These are phyloP conservation scores for Discostella stelligera DNA, from an alignment of 352 stramenopile genomes.

Conservation along the genomic window DNA sequence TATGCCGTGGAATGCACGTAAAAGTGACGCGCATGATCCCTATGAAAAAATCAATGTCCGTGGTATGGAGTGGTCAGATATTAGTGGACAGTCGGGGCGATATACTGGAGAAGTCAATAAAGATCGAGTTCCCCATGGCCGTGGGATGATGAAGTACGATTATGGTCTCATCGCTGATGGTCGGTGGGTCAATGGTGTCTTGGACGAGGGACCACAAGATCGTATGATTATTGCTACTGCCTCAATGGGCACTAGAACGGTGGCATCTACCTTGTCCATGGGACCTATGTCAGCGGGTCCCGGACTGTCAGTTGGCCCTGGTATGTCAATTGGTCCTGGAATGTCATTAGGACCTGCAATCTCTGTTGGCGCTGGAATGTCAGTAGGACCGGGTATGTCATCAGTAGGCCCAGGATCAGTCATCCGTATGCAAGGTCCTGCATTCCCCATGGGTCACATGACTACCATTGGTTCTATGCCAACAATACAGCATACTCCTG, in stretches of 20 bases:
- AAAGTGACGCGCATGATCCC: constrained; percentile 32
- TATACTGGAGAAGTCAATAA: constrained; percentile 55
- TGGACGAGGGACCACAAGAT: constrained; percentile 55
- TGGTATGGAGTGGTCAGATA: constrained; percentile 56
- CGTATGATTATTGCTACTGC: constrained; percentile 46
- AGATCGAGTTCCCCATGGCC: constrained; percentile 45
- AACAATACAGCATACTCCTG: constrained; percentile 22
- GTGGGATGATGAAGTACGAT: constrained; percentile 54
- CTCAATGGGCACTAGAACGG: constrained; percentile 14
- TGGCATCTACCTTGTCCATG: constrained; percentile 21
- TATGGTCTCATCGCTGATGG: constrained; percentile 51
- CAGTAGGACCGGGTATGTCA: constrained; percentile 15
- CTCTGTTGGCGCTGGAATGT: constrained; percentile 6
- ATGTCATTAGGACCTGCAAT: constrained; percentile 14
- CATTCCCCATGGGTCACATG: constrained; percentile 6
- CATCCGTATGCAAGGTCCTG: neutral
- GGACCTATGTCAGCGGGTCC: constrained; percentile 27
- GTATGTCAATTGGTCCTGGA: constrained; percentile 24
- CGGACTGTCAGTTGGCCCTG: constrained; percentile 31
- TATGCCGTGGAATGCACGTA: constrained; percentile 53
- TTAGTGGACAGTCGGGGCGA: constrained; percentile 49
- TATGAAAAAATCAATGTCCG: constrained; percentile 47
- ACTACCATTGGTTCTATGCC: constrained; percentile 7
- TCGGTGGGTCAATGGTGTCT: constrained; percentile 50
- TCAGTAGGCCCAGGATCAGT: constrained; percentile 6